Conservation (phyloP, 257 asterid species). For the Lantana camara region DNA sequence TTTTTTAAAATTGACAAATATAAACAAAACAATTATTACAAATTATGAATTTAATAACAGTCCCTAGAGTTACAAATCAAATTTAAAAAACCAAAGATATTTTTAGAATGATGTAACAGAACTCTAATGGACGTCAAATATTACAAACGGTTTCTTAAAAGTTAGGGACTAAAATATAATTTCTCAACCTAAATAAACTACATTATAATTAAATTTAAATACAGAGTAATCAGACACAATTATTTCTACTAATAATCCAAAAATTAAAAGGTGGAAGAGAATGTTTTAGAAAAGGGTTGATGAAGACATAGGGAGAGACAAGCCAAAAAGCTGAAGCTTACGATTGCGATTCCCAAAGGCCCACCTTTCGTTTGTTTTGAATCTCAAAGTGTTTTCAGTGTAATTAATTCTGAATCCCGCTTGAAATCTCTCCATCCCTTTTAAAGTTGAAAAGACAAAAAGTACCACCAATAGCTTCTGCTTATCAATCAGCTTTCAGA, state of each 20-base stretch:
- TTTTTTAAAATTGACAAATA: too few species aligned
- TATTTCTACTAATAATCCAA: neutral
- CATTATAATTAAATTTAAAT: too few species aligned
- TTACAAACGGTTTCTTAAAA: too few species aligned
- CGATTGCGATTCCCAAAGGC: conserved; percentile 26
- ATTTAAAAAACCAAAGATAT: too few species aligned
- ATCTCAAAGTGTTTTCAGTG: conserved; percentile 4
- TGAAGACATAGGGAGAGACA: conserved; percentile 1
- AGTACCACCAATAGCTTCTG: neutral
- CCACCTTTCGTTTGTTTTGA: neutral
- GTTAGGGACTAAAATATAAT: too few species aligned
- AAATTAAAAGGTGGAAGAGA: conserved; percentile 11
- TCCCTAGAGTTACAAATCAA: too few species aligned
- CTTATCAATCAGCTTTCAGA: neutral
- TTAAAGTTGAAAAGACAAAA: conserved; percentile 6
- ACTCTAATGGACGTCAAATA: too few species aligned
- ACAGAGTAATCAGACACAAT: too few species aligned
- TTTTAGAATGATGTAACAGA: too few species aligned
- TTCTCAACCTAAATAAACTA: too few species aligned
- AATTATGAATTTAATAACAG: too few species aligned
- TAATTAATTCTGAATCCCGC: neutral
- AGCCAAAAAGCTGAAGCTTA: conserved; percentile 20
- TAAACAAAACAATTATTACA: too few species aligned
- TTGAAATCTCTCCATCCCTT: conserved; percentile 16
- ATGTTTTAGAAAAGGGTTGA: conserved; percentile 18